Conservation (phyloP, 345 rosid species). For the Citrus sp. region DNA sequence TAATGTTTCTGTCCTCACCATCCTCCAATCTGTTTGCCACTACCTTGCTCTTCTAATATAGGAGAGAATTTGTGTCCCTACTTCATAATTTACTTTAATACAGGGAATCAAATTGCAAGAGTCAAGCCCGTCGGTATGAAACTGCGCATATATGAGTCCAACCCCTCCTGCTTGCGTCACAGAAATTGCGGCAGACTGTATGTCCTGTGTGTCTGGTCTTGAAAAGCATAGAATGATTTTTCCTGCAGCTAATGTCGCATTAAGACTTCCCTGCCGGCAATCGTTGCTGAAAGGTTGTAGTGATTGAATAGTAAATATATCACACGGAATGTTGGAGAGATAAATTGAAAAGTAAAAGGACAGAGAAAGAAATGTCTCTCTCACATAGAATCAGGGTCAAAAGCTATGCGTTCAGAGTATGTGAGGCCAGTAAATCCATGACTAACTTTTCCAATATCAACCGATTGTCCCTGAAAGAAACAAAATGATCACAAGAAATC, state of each 20-base stretch:
- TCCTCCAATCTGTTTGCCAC: neutral
- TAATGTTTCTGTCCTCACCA: neutral
- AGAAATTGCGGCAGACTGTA: slow-evolving; percentile 21
- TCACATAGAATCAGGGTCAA: slow-evolving; percentile 10
- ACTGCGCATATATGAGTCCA: slow-evolving; percentile 37
- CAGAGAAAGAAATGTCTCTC: slow-evolving; percentile 13
- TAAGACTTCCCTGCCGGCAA: slow-evolving; percentile 35
- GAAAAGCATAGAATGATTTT: slow-evolving; percentile 41
- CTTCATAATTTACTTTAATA: slow-evolving; percentile 43
- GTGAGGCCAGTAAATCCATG: slow-evolving; percentile 28
- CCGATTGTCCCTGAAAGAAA: slow-evolving; percentile 29
- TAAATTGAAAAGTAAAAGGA: neutral
- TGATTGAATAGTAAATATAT: neutral
- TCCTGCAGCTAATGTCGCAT: slow-evolving; percentile 38
- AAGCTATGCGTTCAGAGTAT: slow-evolving; percentile 37
- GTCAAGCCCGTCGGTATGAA: slow-evolving; percentile 22
- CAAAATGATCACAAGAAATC: neutral
- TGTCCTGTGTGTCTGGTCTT: slow-evolving; percentile 15
- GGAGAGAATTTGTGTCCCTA: slow-evolving; percentile 37
- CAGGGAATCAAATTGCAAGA: slow-evolving; percentile 32
- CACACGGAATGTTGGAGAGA: neutral
- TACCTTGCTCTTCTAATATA: slow-evolving; percentile 43
- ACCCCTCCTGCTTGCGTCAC: slow-evolving; percentile 38
- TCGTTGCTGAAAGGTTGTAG: slow-evolving; percentile 16
- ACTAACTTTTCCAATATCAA: slow-evolving; percentile 9